phyloP scores from a whole-genome alignment of 306 rosid genomes.

The Lupinus albus region DNA sequence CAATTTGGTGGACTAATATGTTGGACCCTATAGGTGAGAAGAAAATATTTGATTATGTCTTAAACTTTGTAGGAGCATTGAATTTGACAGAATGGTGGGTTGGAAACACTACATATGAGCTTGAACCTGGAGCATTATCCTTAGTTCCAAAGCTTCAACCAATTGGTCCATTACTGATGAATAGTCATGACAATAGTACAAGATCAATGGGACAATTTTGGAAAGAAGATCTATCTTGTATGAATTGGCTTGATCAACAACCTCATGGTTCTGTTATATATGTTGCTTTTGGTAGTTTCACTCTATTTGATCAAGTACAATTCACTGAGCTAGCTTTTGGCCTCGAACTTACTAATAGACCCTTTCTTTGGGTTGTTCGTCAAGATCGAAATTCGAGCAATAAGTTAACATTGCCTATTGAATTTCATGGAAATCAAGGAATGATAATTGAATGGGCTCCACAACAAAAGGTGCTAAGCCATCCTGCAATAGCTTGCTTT shows the following conservation, averaged over 20 bases:
- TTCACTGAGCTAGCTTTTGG: constrained; percentile 42
- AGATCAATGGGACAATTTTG: constrained; percentile 43
- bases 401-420: constrained; percentile 18
- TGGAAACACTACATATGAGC: too few species aligned
- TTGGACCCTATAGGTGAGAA: too few species aligned
- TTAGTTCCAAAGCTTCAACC: too few species aligned
- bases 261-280: constrained; percentile 36
- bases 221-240: constrained; percentile 46
- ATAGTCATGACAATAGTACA: neutral
- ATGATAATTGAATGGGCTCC: constrained; percentile 50
- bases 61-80: too few species aligned
- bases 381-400: neutral
- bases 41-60: too few species aligned
- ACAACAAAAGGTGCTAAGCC: constrained; percentile 47
- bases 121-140: too few species aligned
- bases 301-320: constrained; percentile 37
- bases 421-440: constrained; percentile 39
- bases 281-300: constrained; percentile 43
- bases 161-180: too few species aligned
- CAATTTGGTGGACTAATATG: too few species aligned
- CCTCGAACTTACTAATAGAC: constrained; percentile 38
- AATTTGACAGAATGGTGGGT: too few species aligned
- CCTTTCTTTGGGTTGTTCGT: constrained; percentile 58
- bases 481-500: constrained; percentile 52
- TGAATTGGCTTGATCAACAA: constrained; percentile 47